Conservation (phyloP, 345 rosid species). For the Acer saccharum region DNA sequence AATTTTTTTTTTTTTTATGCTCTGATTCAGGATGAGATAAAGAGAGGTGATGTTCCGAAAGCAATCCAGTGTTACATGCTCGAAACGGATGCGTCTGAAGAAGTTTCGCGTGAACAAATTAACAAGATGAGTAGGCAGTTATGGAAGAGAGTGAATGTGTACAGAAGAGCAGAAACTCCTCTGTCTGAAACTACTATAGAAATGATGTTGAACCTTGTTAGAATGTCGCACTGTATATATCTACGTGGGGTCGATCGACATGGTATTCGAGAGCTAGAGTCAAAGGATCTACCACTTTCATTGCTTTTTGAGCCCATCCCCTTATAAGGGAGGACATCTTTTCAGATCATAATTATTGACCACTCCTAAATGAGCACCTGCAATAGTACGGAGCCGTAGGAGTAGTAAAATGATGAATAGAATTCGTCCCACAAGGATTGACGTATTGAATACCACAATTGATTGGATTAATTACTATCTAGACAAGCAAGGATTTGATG, state of each 20-base stretch:
- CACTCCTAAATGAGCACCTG: no score
- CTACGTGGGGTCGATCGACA: slow-evolving; percentile 16
- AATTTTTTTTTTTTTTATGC: no score
- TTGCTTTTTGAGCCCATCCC: slow-evolving; percentile 12
- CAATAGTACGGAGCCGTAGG: no score
- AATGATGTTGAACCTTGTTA: slow-evolving; percentile 6
- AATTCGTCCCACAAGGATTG: no score
- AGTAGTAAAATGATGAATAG: no score
- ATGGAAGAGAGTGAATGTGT: slow-evolving; percentile 32
- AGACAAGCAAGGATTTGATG: no score
- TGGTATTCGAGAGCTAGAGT: slow-evolving; percentile 5
- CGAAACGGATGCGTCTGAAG: slow-evolving; percentile 35
- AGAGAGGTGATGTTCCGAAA: slow-evolving; percentile 35
- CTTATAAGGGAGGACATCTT: no score
- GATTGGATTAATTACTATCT: no score
- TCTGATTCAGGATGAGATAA: slow-evolving; percentile 25
- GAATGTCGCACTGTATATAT: slow-evolving; percentile 12
- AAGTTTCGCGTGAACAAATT: slow-evolving; percentile 28
- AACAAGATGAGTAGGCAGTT: slow-evolving; percentile 10
- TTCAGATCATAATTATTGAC: no score
- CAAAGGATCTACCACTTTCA: neutral
- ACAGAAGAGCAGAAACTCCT: neutral
- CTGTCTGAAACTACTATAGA: neutral
- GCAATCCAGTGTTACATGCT: slow-evolving; percentile 43
- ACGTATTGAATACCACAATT: no score